Conservation (phyloP, 2,329 filamentous ascomycete genomes). For the Hypoxylon sp. region DNA sequence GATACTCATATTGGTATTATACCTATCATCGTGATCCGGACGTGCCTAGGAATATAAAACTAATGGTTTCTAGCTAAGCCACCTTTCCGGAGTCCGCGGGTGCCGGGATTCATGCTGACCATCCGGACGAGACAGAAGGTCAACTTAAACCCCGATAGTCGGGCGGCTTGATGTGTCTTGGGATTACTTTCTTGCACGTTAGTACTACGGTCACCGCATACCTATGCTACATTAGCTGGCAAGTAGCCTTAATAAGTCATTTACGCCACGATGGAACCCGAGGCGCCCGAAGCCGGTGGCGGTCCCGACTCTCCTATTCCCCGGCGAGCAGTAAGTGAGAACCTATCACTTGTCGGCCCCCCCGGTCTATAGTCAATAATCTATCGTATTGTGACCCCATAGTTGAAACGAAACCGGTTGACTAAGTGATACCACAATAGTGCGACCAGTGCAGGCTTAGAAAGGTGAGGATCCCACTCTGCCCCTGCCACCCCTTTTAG, state of each 20-base stretch:
- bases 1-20: slow-evolving; percentile 13
- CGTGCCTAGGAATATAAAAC: slow-evolving; percentile 16
- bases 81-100: slow-evolving; percentile 58
- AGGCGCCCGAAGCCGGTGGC: slow-evolving; percentile 56
- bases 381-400: slow-evolving; percentile 57
- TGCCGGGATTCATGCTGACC: slow-evolving; percentile 41
- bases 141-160: slow-evolving; percentile 28
- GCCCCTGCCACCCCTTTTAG: slow-evolving; percentile 12
- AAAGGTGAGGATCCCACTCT: slow-evolving; percentile 53
- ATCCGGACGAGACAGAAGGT: slow-evolving; percentile 11
- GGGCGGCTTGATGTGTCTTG: slow-evolving; percentile 6
- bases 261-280: slow-evolving; percentile 45
- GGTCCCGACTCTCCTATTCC: slow-evolving; percentile 56
- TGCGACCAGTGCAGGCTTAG: slow-evolving; percentile 59
- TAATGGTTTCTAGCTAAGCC: slow-evolving; percentile 24
- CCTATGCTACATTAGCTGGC: slow-evolving; percentile 8
- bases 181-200: slow-evolving; percentile 4
- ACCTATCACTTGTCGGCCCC: slow-evolving; percentile 55
- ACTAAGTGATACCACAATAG: slow-evolving; percentile 47
- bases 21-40: not conserved
- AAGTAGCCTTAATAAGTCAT: not conserved
- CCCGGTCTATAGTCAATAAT: slow-evolving; percentile 50
- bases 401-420: slow-evolving; percentile 40
- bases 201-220: slow-evolving; percentile 8
- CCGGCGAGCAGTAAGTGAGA: slow-evolving; percentile 59